Evolutionary conservation across 495 filamentous ascomycete genomes (phyloP), one percentile per base, ranked within the genome.

Genomic region (Hypoxylon perforatum): DNA sequence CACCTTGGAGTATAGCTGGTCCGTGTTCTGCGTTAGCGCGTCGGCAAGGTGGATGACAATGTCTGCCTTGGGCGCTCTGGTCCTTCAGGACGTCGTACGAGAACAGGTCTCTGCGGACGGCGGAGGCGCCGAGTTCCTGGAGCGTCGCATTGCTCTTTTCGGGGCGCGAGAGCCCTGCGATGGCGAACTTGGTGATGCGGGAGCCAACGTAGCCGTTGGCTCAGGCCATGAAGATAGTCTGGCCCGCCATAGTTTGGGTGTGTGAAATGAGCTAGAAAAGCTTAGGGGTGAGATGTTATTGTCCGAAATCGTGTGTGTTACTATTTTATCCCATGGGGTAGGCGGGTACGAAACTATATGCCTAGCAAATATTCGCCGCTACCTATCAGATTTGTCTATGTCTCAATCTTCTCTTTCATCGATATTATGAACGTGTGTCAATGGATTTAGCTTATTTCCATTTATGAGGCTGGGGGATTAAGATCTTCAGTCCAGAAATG

Each of bases 191-290:
- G 45, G 58, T 64, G n/a, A 79, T 38, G n/a, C 60, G 59, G 11
- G 67, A 65, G 58, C 79, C 78, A 41, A 81, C 76, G 65, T 76
- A 80, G 65, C 79, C 79, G 22, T 57, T 69, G 25, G 65, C 79
- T n/a, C 77, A 77, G 28, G 78, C 77, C 4, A 81, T 71, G 72
- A 81, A 80, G 57, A 81, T 59, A 28, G 53, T 54, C 17, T 56
- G 53, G 14, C 38, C 51, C 15, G 39, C 39, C 39, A 42, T 42
- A 7, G 25, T 28, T 28, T 3, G 7, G 3, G 25, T 28, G 25
- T 3, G 3, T 28, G 3, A 7, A 7, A 7, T 28, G 25, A 28
- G 25, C 25, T 28, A 28, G 25, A 28, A 7, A 3, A 28, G 25
- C 25, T 28, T 28, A 7, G 25, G 25, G 7, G 7, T 28, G 3